Base-by-base conservation (phyloP, 176 grass and related monocot genomes). In the Oryza meyeriana region DNA sequence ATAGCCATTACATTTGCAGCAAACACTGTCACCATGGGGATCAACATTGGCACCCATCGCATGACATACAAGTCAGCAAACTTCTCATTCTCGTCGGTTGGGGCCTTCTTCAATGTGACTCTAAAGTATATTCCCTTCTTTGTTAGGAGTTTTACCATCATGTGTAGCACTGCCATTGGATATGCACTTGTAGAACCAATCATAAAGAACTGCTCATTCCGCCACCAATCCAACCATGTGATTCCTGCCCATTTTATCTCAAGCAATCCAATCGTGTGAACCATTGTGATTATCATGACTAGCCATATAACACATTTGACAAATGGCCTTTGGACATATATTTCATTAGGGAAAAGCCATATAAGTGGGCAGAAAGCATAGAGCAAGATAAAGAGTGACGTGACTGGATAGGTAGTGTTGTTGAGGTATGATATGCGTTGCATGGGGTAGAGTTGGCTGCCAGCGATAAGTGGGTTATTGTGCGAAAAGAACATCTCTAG, bases 401-500 rank as follows among this genome's bases (percentile, higher is more conserved):
- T 83, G 32, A 55, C 20, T 0, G 85, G 85, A 65, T 87, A 87
- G 41, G 77, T 69, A 27, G 40, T 83, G 38, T 40, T 64, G 32
- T 87, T 87, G 57, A 87, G 79, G 73, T 87, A 87, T 4, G 26
- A 80, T 1, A 69, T 6, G 14, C 79, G 73, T 32, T 87, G 79
- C 18, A 59, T 6, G 11, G 3, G 0, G 3, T 63, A 64, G 4
- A 87, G 72, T 1, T 79, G 48, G 0, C 16, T 38, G 41, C 72
- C 85, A 0, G 45, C 29, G 41, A 87, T 22, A 10, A 82, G 7
- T 1, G 85, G 85, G 64, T 87, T 87, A 44, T 87, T 50, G 1
- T 8, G 79, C 18, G 85, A 87, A 39, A 87, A 87, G 85, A 87
- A 87, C 79, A 87, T 61, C 64, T 87, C 85, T 1, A 87, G 13